Conservation (phyloP, 129 eudicot genomes). For the Chrysanthemum seticuspe region DNA sequence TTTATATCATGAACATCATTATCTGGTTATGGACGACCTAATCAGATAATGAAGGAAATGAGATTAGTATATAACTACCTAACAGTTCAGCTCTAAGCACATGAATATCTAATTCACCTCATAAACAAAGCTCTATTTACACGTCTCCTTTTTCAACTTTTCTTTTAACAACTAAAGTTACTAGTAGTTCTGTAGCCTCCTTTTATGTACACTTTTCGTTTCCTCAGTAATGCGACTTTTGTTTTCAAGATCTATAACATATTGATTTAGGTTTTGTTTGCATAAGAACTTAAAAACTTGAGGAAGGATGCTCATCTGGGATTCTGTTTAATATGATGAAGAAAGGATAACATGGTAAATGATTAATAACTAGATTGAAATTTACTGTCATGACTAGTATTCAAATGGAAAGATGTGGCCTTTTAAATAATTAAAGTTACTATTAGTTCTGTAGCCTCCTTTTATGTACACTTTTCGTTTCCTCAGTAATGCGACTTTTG, state of each 20-base stretch:
- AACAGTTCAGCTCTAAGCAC: too few species aligned
- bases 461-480: background rate
- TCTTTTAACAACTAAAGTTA: background rate
- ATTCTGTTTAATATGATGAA: background rate
- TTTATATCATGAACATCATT: too few species aligned
- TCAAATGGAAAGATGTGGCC: too few species aligned
- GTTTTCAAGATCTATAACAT: conserved; percentile 1
- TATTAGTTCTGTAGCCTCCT: conserved; percentile 1
- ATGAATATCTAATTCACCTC: too few species aligned
- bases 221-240: conserved; percentile 7
- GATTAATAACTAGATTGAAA: background rate
- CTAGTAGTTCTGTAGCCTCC: conserved; percentile 3
- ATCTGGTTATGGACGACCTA: too few species aligned
- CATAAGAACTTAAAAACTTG: background rate
- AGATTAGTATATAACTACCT: too few species aligned
- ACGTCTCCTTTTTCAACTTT: background rate
- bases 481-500: conserved; percentile 9
- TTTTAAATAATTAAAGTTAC: too few species aligned
- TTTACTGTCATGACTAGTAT: too few species aligned
- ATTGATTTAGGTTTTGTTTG: background rate
- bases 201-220: background rate
- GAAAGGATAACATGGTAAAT: background rate
- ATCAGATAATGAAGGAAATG: too few species aligned
- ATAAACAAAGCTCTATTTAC: background rate
- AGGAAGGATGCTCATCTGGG: background rate